These are phyloP conservation scores for Bruguiera sexangula DNA, from an alignment of 345 rosid species.

Conservation along the genomic window DNA sequence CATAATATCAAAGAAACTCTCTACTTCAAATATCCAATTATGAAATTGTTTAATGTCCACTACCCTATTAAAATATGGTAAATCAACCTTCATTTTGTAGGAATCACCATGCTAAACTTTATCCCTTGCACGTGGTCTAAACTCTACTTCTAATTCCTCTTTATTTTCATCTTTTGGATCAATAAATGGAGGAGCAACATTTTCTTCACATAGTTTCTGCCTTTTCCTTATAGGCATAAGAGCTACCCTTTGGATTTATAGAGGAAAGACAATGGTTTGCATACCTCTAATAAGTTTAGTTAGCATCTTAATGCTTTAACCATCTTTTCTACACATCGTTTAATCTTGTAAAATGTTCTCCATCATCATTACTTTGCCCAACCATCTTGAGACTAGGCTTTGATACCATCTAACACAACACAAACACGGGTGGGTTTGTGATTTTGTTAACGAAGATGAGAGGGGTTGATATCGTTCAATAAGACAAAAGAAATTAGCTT, in stretches of 20 bases:
- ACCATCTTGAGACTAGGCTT: neutral
- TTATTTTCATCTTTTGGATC: neutral
- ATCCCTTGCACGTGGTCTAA: neutral
- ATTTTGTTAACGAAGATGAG: too few species aligned
- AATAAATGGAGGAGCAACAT: neutral
- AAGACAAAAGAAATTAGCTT: too few species aligned
- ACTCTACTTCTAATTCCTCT: neutral
- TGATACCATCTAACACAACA: neutral
- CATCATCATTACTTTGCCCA: neutral
- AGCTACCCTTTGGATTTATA: too few species aligned
- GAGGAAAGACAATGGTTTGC: too few species aligned
- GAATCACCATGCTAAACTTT: neutral
- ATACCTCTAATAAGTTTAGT: too few species aligned
- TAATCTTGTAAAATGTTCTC: too few species aligned
- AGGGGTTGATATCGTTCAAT: too few species aligned
- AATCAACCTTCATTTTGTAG: too few species aligned
- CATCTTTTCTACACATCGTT: too few species aligned
- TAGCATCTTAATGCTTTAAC: too few species aligned
- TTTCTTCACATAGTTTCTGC: too few species aligned
- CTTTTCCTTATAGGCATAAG: too few species aligned
- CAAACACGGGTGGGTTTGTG: neutral
- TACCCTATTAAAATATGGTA: neutral
- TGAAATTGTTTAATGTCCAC: neutral
- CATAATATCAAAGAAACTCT: neutral
- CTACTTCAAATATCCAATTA: neutral